Conservation (phyloP, 495 filamentous ascomycete genomes). For the Evansstolkia leycettana region DNA sequence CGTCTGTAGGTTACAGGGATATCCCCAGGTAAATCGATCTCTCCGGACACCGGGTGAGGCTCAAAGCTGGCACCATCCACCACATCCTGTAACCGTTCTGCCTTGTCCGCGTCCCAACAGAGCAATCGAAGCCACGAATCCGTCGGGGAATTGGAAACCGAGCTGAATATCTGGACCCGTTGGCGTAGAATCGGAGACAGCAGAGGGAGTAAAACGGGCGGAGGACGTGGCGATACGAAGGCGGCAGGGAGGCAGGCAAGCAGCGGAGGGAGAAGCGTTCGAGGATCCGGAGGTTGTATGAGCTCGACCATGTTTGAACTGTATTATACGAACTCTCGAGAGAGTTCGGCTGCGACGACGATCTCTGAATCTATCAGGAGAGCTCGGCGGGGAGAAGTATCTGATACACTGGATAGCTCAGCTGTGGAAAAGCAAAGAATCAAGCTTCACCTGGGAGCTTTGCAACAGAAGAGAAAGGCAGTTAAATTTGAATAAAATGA, state of each 20-base stretch:
- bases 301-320: conserved; percentile 30
- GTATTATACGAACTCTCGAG: no score
- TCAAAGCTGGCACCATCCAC: conserved; percentile 60
- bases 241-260: conserved; percentile 81
- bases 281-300: conserved; percentile 52
- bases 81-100: conserved; percentile 50
- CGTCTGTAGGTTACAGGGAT: conserved; percentile 54
- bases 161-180: conserved; percentile 64
- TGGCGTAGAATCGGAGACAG: conserved; percentile 89
- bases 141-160: conserved; percentile 35
- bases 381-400: no score
- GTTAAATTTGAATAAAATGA: no score
- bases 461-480: no score
- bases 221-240: conserved; percentile 63
- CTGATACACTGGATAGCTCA: no score
- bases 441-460: no score
- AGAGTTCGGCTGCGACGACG: no score
- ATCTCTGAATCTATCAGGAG: no score
- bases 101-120: conserved; percentile 65
- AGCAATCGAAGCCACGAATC: conserved; percentile 85
- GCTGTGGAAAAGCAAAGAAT: no score
- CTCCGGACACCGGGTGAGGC: conserved; percentile 84
- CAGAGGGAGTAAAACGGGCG: conserved; percentile 64
- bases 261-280: conserved; percentile 57
- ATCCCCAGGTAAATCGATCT: conserved; percentile 67